Percentiles rank a stretch among this genome's conserved stretches.
Conservation (phyloP, 2,329 filamentous ascomycete genomes). For the Ciborinia camelliae region DNA sequence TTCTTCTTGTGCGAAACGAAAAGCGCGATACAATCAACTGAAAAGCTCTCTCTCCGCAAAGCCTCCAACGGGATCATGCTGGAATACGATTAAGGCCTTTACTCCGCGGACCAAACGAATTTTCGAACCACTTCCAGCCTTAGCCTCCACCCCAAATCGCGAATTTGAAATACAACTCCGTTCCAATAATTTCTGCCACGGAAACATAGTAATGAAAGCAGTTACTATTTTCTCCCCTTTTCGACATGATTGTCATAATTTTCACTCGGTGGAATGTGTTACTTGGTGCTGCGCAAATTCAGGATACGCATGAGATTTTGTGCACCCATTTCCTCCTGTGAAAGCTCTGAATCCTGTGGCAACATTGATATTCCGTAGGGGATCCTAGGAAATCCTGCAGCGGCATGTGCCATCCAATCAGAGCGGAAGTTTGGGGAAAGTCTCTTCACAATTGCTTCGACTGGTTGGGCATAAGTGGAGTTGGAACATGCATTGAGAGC, state of each 20-base stretch:
- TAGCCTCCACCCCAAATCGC: background rate
- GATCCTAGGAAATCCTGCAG: slow-evolving; percentile 28
- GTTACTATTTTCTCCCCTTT: background rate
- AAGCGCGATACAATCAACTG: background rate
- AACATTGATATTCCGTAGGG: background rate
- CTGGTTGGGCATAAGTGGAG: slow-evolving; percentile 34
- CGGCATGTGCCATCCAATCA: slow-evolving; percentile 30
- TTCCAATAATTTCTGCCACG: background rate
- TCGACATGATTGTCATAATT: background rate
- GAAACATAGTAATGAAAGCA: background rate
- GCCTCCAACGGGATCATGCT: background rate
- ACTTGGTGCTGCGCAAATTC: slow-evolving; percentile 35
- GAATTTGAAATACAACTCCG: background rate
- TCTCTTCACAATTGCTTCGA: slow-evolving; percentile 32
- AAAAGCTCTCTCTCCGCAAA: background rate
- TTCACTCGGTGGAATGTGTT: slow-evolving; percentile 7
- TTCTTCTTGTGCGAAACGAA: background rate
- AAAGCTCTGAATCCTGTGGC: slow-evolving; percentile 9
- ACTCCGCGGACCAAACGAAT: background rate
- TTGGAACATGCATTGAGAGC: slow-evolving; percentile 37
- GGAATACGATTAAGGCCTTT: background rate
- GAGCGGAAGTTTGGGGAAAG: slow-evolving; percentile 34
- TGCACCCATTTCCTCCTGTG: slow-evolving; percentile 31
- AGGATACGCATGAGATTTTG: slow-evolving; percentile 36
- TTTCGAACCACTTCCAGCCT: background rate